Conservation (phyloP, 163 green algal species). For the Prototheca wickerhamii region DNA sequence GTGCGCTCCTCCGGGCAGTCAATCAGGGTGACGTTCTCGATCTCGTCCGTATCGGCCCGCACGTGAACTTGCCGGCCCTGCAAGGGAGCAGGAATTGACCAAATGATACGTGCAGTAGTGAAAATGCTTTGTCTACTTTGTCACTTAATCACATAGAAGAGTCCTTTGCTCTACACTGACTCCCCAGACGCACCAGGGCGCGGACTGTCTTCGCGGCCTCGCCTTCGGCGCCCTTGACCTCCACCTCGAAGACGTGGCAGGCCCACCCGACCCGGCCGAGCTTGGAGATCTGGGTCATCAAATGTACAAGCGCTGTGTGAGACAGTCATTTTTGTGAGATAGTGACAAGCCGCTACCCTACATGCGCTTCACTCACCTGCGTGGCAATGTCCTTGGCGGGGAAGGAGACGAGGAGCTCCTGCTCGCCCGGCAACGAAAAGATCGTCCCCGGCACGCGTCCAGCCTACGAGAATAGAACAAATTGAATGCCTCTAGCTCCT, state of each 20-base stretch:
- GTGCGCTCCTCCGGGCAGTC: conserved; percentile 19
- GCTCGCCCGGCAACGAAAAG: conserved; percentile 15
- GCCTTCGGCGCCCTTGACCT: conserved; percentile 7
- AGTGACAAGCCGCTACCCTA: too few species aligned
- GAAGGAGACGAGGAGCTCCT: conserved; percentile 22
- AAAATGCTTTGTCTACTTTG: background rate
- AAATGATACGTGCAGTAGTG: background rate
- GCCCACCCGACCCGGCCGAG: conserved; percentile 21
- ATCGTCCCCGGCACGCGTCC: conserved; percentile 21
- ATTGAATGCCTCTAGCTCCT: background rate
- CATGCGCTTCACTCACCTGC: too few species aligned
- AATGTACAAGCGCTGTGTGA: background rate
- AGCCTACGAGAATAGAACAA: conserved; percentile 4
- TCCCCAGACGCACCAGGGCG: conserved; percentile 11
- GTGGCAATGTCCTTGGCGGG: conserved; percentile 8
- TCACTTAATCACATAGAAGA: background rate
- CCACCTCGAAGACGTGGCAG: conserved; percentile 24
- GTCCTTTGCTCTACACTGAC: too few species aligned
- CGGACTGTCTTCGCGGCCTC: background rate
- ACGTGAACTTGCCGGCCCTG: conserved; percentile 35
- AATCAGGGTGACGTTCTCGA: conserved; percentile 34
- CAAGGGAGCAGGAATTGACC: background rate
- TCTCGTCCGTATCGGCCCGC: conserved; percentile 16
- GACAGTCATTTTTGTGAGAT: background rate
- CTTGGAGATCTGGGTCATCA: conserved; percentile 3